A percentile compares a stretch with the other conserved stretches of the same genome.
phyloP scores from a whole-genome alignment of 331 rosid genomes.

The Quercus phellos region DNA sequence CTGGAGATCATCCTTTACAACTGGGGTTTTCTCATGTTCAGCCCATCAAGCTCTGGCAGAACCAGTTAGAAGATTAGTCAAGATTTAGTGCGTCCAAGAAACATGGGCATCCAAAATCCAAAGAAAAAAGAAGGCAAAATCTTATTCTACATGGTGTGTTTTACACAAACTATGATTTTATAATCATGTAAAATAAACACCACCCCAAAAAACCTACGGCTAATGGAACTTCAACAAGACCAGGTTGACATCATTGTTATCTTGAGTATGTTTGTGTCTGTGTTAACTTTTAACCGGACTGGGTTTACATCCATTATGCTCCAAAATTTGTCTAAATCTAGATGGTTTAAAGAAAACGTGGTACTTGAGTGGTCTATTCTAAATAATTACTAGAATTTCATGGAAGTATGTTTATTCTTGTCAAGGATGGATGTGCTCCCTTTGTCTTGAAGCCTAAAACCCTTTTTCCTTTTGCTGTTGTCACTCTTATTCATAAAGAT shows the following conservation, averaged over 20 bases:
- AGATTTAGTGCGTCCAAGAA: neutral
- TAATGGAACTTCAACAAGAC: neutral
- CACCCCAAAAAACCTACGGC: neutral
- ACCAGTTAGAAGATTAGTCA: neutral
- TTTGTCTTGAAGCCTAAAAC: conserved; percentile 22
- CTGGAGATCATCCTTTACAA: neutral
- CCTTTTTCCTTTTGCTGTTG: neutral
- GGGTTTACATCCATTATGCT: neutral
- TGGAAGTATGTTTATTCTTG: neutral
- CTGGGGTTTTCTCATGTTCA: neutral
- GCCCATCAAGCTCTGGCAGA: neutral
- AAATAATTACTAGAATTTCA: neutral
- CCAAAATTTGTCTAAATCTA: neutral
- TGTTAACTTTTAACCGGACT: neutral
- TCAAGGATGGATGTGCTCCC: conserved; percentile 1
- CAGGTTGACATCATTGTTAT: neutral
- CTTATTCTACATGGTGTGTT: no score
- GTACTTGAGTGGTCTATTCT: neutral
- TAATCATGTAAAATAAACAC: no score
- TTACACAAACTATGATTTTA: no score
- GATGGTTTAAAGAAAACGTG: neutral
- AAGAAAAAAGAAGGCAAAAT: neutral
- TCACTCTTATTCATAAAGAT: conserved; percentile 12
- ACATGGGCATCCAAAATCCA: neutral
- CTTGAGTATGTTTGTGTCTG: neutral